Evolutionary conservation across 768 basidiomycete genomes (phyloP).

Genomic region (Collybiopsis confluens): DNA sequence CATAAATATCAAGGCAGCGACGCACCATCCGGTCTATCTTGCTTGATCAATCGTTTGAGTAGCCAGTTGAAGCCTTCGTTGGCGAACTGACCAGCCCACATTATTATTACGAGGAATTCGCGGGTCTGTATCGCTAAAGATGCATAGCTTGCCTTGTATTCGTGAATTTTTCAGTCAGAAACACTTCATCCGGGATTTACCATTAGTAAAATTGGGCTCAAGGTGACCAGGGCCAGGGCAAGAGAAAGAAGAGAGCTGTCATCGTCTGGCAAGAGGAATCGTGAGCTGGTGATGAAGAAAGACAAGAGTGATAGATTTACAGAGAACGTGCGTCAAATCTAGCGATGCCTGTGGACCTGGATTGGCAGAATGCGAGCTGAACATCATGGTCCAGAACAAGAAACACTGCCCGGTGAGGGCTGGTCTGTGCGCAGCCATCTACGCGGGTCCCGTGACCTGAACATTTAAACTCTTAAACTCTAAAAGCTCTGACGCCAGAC

Average conservation of each 20-base stretch:
- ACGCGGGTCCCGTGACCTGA: conserved; percentile 1
- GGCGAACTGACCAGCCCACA: conserved; percentile 78
- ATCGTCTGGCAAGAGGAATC: conserved; percentile 41
- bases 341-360: conserved; percentile 42
- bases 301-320: conserved; percentile 29
- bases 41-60: conserved; percentile 62
- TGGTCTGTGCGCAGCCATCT: neutral
- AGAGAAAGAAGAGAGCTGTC: conserved; percentile 54
- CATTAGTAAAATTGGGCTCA: conserved; percentile 72
- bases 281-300: conserved; percentile 5
- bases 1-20: conserved; percentile 4
- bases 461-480: neutral
- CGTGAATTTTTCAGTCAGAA: conserved; percentile 4
- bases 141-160: conserved; percentile 68
- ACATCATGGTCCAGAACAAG: neutral
- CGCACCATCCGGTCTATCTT: conserved; percentile 66
- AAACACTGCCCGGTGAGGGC: neutral
- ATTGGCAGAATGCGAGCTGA: neutral
- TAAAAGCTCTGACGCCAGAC: neutral
- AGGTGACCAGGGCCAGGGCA: conserved; percentile 55
- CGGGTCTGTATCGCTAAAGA: conserved; percentile 70
- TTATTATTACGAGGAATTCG: conserved; percentile 73
- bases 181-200: conserved; percentile 27
- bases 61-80: conserved; percentile 69
- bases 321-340: conserved; percentile 66